These are phyloP conservation scores for Coemansia sp. DNA, from an alignment of 192 early-diverging fungal genomes.

Conservation along the genomic window DNA sequence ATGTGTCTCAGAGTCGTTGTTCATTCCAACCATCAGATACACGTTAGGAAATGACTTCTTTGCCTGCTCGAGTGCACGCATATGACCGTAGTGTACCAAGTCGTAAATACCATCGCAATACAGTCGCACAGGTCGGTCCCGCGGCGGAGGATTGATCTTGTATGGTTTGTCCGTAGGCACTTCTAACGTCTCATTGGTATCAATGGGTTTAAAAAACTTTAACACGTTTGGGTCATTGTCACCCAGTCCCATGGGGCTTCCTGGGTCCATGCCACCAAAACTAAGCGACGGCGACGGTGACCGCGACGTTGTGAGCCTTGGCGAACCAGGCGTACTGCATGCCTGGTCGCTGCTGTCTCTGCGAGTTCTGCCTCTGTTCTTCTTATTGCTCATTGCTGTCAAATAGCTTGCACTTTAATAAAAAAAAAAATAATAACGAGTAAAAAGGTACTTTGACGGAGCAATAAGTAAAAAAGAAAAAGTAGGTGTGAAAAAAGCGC, in stretches of 20 bases:
- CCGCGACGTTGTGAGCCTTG: conserved; percentile 31
- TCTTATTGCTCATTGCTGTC: conserved; percentile 16
- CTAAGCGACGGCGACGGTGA: conserved; percentile 29
- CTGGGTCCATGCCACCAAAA: conserved; percentile 27
- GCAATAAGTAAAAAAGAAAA: not conserved
- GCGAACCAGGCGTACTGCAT: conserved; percentile 34
- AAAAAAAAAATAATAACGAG: conserved; percentile 10
- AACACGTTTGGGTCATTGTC: conserved; percentile 45
- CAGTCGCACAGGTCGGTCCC: conserved; percentile 70
- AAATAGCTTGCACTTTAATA: not conserved
- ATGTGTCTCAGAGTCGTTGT: conserved; percentile 74
- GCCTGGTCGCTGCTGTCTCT: conserved; percentile 20
- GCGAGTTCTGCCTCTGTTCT: conserved; percentile 8
- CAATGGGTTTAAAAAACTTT: conserved; percentile 37
- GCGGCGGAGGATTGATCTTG: conserved; percentile 64
- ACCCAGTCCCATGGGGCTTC: conserved; percentile 49
- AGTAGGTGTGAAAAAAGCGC: not conserved
- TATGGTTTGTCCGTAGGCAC: conserved; percentile 51
- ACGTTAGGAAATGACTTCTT: conserved; percentile 77
- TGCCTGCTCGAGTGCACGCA: conserved; percentile 77
- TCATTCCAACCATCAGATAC: conserved; percentile 74
- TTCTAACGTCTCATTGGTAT: conserved; percentile 36
- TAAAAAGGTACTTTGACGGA: conserved; percentile 4
- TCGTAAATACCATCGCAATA: conserved; percentile 90
- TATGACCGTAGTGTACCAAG: conserved; percentile 81